A percentile compares a stretch with the other conserved stretches of the same genome.
Conservation (phyloP, 257 asterid genomes). For the Fraxinus quadrangulata region DNA sequence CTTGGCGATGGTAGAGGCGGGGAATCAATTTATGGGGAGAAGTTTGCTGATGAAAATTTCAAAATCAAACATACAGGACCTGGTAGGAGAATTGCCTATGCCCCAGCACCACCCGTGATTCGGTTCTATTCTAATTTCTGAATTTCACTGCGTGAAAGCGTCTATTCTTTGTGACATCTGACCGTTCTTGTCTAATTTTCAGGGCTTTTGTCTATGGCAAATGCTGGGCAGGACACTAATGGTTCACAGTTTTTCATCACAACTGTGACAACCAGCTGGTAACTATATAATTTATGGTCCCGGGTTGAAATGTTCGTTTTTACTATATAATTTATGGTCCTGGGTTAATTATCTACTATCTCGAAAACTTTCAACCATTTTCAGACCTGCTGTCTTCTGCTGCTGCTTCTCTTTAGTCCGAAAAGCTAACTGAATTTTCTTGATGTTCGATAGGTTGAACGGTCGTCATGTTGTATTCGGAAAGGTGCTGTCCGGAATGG, state of each 20-base stretch:
- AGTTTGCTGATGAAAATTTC: constrained; percentile 93
- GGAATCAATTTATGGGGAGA: constrained; percentile 85
- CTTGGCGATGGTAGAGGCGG: constrained; percentile 98
- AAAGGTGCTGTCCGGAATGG: constrained; percentile 94
- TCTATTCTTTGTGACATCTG: neutral
- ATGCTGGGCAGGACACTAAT: constrained; percentile 82
- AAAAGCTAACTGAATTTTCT: neutral
- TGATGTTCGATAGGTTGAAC: constrained; percentile 62
- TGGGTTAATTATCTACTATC: neutral
- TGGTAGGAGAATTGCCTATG: constrained; percentile 44
- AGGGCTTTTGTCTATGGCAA: constrained; percentile 92
- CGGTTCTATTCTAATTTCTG: neutral
- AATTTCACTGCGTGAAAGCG: neutral
- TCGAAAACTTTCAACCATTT: neutral
- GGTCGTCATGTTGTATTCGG: constrained; percentile 93
- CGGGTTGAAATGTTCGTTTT: too few relatives aligned
- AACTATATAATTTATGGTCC: constrained; percentile 14
- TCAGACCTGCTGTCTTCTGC: neutral
- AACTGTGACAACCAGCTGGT: constrained; percentile 99
- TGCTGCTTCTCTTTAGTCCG: neutral
- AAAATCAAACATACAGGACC: constrained; percentile 95
- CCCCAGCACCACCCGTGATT: neutral
- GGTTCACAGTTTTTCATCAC: constrained; percentile 98
- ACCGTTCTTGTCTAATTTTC: constrained; percentile 14
- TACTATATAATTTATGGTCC: neutral